phyloP scores from a whole-genome alignment of 306 rosid species.

The Betula pendula region DNA sequence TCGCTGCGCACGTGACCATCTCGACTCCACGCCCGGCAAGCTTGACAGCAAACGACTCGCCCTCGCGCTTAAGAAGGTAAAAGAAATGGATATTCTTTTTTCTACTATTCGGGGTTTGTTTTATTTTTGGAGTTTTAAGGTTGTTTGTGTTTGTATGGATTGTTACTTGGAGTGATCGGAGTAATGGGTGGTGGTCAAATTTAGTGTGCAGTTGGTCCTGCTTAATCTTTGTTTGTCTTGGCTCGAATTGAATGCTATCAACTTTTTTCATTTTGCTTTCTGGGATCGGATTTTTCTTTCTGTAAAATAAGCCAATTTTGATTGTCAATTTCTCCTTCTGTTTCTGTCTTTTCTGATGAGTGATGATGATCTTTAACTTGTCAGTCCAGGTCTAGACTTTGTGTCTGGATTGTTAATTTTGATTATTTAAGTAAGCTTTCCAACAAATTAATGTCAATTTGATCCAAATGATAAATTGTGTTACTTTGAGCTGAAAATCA shows the following conservation, averaged over 20 bases:
- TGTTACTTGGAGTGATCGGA: constrained; percentile 20
- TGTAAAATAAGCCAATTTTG: background rate
- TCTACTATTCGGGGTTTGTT: background rate
- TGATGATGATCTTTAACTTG: no score
- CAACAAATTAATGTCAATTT: no score
- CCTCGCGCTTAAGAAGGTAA: constrained; percentile 83
- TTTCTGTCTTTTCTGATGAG: no score
- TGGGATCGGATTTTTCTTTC: background rate
- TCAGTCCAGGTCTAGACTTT: no score
- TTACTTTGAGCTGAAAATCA: no score
- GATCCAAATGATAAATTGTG: no score
- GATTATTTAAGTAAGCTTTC: no score
- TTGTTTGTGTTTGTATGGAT: constrained; percentile 15
- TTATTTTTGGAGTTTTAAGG: constrained; percentile 10
- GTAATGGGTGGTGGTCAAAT: constrained; percentile 15
- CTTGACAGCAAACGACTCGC: constrained; percentile 85
- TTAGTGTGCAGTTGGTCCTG: background rate
- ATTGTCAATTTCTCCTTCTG: background rate
- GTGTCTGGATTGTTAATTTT: no score
- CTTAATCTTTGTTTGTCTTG: constrained; percentile 2
- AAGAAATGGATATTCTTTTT: background rate
- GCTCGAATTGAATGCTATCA: constrained; percentile 5
- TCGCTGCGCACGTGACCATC: constrained; percentile 63
- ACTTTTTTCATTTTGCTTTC: background rate
- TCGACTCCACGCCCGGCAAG: constrained; percentile 78